phyloP scores from a whole-genome alignment of 768 basidiomycete genomes.

The Russula olivacea region DNA sequence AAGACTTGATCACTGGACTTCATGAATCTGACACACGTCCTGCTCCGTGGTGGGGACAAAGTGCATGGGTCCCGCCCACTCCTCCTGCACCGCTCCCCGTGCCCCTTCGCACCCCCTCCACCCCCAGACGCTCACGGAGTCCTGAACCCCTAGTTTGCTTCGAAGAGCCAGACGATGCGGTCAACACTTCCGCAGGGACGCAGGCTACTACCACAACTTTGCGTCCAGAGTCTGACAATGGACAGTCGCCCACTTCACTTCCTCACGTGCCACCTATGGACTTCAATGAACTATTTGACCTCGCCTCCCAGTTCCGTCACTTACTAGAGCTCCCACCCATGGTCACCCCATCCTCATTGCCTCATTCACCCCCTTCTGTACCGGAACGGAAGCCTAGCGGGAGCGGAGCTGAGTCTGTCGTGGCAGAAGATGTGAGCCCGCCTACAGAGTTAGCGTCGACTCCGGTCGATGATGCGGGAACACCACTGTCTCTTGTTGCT shows the following conservation, averaged over 20 bases:
- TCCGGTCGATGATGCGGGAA: conserved; percentile 5
- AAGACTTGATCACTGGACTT: conserved; percentile 3
- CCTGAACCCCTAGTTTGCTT: conserved; percentile 11
- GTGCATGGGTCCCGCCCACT: conserved; percentile 17
- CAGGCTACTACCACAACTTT: background rate
- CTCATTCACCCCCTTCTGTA: background rate
- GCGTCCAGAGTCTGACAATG: conserved; percentile 1
- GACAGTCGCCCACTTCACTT: conserved; percentile 8
- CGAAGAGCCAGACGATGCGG: background rate
- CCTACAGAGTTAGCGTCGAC: conserved; percentile 21
- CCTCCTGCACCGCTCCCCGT: conserved; percentile 17
- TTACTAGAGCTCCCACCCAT: conserved; percentile 23
- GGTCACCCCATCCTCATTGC: conserved; percentile 7
- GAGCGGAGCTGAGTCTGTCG: conserved; percentile 1
- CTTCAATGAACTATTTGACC: conserved; percentile 25
- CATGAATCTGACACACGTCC: background rate
- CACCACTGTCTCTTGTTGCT: conserved; percentile 13
- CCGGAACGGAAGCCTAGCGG: background rate
- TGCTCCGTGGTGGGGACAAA: conserved; percentile 18
- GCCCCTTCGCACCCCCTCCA: conserved; percentile 16
- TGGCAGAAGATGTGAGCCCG: background rate
- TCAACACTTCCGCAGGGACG: background rate
- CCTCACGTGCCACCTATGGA: conserved; percentile 24
- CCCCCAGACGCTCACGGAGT: conserved; percentile 6
- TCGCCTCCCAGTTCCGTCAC: conserved; percentile 25